A percentile compares a stretch with the other conserved stretches of the same genome.
These are phyloP conservation scores for Fennellomyces sp. DNA, from an alignment of 371 early-diverging fungal genomes.

Conservation along the genomic window DNA sequence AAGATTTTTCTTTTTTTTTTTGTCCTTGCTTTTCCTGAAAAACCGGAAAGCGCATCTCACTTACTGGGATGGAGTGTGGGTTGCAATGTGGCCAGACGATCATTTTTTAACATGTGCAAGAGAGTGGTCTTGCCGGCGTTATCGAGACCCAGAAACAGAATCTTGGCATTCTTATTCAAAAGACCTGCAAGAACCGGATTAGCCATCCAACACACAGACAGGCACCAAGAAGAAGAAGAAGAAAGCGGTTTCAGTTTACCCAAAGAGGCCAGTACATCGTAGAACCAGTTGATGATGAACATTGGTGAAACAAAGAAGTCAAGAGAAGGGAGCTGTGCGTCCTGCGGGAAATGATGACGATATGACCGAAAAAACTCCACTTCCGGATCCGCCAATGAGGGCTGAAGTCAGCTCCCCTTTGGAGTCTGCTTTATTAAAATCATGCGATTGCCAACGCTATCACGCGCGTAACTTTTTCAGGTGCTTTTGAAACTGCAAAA, in stretches of 20 bases:
- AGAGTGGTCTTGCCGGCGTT: slow-evolving; percentile 99
- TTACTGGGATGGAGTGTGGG: slow-evolving; percentile 99
- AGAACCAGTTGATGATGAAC: slow-evolving; percentile 96
- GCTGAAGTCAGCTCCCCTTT: neutral
- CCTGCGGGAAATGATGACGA: neutral
- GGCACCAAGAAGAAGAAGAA: too few relatives aligned
- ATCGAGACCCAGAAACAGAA: slow-evolving; percentile 99
- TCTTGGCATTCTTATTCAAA: slow-evolving; percentile 97
- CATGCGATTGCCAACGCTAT: neutral
- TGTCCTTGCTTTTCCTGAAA: neutral
- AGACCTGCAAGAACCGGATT: slow-evolving; percentile 86
- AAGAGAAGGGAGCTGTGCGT: slow-evolving; percentile 4
- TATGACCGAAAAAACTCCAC: neutral
- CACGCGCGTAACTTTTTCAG: neutral
- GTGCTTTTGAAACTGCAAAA: neutral
- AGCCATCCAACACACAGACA: too few relatives aligned
- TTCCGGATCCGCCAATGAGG: neutral
- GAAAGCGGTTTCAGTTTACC: too few relatives aligned
- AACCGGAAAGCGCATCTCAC: slow-evolving; percentile 25
- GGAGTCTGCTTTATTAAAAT: neutral
- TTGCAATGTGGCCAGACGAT: slow-evolving; percentile 93
- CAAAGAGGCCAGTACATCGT: slow-evolving; percentile 81
- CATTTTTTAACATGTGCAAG: slow-evolving; percentile 99
- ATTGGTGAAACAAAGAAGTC: slow-evolving; percentile 40
- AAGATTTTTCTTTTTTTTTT: neutral